Evolutionary conservation across 306 rosid genomes (phyloP).

Genomic region (Castanea crenata): DNA sequence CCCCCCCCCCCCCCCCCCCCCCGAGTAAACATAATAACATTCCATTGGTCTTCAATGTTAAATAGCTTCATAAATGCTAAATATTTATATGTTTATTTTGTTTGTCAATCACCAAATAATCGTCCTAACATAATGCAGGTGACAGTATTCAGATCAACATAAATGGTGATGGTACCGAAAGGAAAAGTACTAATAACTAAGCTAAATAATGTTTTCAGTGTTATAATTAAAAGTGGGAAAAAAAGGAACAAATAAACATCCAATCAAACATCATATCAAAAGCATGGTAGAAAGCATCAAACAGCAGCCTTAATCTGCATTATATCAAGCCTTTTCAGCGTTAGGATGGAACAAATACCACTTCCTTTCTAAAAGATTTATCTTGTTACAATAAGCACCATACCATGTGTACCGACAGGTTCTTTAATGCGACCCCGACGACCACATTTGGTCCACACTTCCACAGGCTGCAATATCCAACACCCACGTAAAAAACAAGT

Average conservation of each 20-base stretch:
- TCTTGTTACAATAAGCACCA: conserved; percentile 14
- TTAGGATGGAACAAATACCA: not conserved
- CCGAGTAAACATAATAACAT: not conserved
- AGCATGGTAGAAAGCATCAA: not conserved
- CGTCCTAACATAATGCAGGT: not conserved
- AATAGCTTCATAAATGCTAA: not conserved
- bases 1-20: not conserved
- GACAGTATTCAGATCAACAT: not conserved
- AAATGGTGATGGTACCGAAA: not conserved
- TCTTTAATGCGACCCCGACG: conserved; percentile 94
- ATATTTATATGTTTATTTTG: not conserved
- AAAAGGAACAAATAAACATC: not conserved
- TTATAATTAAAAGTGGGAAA: no score
- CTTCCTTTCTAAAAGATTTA: not conserved
- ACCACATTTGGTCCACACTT: conserved; percentile 78
- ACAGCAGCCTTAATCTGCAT: conserved; percentile 1
- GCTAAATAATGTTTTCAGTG: no score
- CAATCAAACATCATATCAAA: not conserved
- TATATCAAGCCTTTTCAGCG: not conserved
- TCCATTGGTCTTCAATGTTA: not conserved
- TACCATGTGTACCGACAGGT: conserved; percentile 97
- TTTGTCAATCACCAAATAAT: not conserved
- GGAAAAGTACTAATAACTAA: no score
- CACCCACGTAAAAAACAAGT: conserved; percentile 18
- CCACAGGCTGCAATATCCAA: conserved; percentile 82